Percentiles rank a stretch among this genome's conserved stretches.
Conservation (phyloP, 2,329 filamentous ascomycete species). For the Pseudocercospora eumusae region DNA sequence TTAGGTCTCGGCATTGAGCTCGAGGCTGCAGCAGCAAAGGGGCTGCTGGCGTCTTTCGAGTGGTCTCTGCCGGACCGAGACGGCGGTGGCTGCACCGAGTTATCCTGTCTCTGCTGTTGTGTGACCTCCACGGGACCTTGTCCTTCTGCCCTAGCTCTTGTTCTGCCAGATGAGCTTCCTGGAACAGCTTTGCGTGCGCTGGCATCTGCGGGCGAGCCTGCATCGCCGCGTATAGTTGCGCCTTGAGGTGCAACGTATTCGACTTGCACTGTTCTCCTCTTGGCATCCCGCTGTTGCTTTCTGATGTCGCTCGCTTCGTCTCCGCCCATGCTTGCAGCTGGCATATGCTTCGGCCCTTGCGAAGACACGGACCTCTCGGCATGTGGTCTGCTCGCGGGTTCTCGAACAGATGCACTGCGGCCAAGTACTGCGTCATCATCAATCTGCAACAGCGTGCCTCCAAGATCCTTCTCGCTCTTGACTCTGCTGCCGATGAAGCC, state of each 20-base stretch:
- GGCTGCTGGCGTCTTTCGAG: constrained; percentile 53
- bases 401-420: constrained; percentile 90
- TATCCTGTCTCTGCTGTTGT: constrained; percentile 33
- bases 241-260: constrained; percentile 94
- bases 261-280: constrained; percentile 91
- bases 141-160: constrained; percentile 58
- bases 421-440: constrained; percentile 64
- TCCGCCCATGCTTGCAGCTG: constrained; percentile 27
- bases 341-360: constrained; percentile 25
- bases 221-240: constrained; percentile 69
- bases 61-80: constrained; percentile 44
- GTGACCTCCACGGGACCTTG: constrained; percentile 54
- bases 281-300: constrained; percentile 71
- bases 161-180: constrained; percentile 38
- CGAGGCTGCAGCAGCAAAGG: constrained; percentile 36
- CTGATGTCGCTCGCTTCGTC: constrained; percentile 32
- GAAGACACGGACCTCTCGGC: constrained; percentile 23
- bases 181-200: constrained; percentile 22
- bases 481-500: constrained; percentile 96
- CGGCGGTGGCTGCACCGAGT: constrained; percentile 39
- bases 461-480: constrained; percentile 81
- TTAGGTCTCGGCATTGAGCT: constrained; percentile 63
- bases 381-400: constrained; percentile 62
- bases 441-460: constrained; percentile 67
- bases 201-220: constrained; percentile 36